phyloP scores from a whole-genome alignment of 2,329 filamentous ascomycete genomes.

The Xylariaceae sp. region DNA sequence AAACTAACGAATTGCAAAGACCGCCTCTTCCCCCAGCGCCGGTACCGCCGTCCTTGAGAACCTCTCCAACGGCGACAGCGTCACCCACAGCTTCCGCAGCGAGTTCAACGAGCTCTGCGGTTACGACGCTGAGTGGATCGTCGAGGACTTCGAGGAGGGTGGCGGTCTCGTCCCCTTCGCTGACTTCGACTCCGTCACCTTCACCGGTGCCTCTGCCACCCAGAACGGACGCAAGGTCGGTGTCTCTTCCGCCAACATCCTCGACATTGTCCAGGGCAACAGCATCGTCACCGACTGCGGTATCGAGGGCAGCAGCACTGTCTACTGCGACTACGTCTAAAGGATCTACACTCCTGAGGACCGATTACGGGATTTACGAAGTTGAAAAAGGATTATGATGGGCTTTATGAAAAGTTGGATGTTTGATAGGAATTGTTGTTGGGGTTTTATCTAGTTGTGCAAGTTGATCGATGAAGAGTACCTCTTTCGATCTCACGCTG shows the following conservation, averaged over 20 bases:
- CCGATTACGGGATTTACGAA: too few species aligned
- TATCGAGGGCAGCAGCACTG: slow-evolving; percentile 26
- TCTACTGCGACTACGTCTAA: slow-evolving; percentile 27
- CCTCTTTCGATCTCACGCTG: not conserved
- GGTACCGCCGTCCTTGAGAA: slow-evolving; percentile 35
- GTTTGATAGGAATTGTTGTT: not conserved
- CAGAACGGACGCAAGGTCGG: slow-evolving; percentile 36
- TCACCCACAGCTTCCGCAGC: slow-evolving; percentile 46
- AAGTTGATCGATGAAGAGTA: too few species aligned
- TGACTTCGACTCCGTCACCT: slow-evolving; percentile 43
- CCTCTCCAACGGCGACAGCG: slow-evolving; percentile 45
- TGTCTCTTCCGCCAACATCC: slow-evolving; percentile 37
- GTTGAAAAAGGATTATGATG: not conserved
- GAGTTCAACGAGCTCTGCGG: slow-evolving; percentile 43
- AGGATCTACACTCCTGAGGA: too few species aligned
- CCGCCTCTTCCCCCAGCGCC: slow-evolving; percentile 17
- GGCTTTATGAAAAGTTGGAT: not conserved
- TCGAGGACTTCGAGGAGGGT: slow-evolving; percentile 47
- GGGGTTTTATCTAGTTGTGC: not conserved
- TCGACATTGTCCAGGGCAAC: slow-evolving; percentile 43
- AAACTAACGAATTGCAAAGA: slow-evolving; percentile 1
- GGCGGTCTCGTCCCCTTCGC: slow-evolving; percentile 39
- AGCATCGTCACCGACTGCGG: slow-evolving; percentile 34
- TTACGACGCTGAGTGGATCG: slow-evolving; percentile 59
- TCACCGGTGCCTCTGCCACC: slow-evolving; percentile 37